Percentiles rank a stretch among this genome's conserved stretches.
These are phyloP conservation scores for Alternaria novae-zelandiae DNA, from an alignment of 2,329 filamentous ascomycete species.

Conservation along the genomic window DNA sequence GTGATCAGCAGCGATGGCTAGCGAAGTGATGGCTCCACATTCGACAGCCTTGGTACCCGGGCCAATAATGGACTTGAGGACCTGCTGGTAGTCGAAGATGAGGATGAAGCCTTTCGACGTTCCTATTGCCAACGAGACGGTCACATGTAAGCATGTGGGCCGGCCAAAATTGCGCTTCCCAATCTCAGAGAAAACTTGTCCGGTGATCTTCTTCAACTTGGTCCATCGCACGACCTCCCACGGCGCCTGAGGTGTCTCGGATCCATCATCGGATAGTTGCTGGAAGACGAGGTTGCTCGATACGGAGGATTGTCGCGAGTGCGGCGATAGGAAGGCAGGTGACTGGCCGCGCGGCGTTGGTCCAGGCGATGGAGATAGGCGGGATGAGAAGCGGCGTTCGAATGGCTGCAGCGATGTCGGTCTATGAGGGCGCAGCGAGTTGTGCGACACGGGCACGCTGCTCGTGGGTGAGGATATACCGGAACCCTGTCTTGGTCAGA, in stretches of 20 bases:
- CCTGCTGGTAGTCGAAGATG: constrained; percentile 97
- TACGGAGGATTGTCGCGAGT: constrained; percentile 82
- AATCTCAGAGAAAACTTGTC: constrained; percentile 88
- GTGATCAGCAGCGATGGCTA: constrained; percentile 93
- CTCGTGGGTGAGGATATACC: constrained; percentile 70
- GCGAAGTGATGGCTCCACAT: constrained; percentile 82
- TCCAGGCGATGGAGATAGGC: constrained; percentile 69
- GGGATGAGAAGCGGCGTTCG: constrained; percentile 90
- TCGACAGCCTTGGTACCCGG: constrained; percentile 93
- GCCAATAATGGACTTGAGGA: constrained; percentile 90
- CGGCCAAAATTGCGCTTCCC: constrained; percentile 91
- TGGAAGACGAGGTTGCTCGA: constrained; percentile 71
- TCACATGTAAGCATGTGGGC: constrained; percentile 87
- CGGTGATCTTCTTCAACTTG: constrained; percentile 85
- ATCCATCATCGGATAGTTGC: constrained; percentile 59
- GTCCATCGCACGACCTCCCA: constrained; percentile 99
- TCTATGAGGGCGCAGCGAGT: constrained; percentile 73
- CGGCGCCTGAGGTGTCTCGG: constrained; percentile 72
- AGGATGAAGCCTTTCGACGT: constrained; percentile 94
- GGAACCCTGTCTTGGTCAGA: constrained; percentile 55
- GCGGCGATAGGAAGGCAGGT: constrained; percentile 75
- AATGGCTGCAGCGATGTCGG: constrained; percentile 90
- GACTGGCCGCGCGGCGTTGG: constrained; percentile 71
- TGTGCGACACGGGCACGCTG: constrained; percentile 72
- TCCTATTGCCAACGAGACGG: constrained; percentile 85